Evolutionary conservation across 202 grass and related monocot genomes (phyloP), one percentile per base, ranked within the genome.

Genomic region (Zoysia matrella): DNA sequence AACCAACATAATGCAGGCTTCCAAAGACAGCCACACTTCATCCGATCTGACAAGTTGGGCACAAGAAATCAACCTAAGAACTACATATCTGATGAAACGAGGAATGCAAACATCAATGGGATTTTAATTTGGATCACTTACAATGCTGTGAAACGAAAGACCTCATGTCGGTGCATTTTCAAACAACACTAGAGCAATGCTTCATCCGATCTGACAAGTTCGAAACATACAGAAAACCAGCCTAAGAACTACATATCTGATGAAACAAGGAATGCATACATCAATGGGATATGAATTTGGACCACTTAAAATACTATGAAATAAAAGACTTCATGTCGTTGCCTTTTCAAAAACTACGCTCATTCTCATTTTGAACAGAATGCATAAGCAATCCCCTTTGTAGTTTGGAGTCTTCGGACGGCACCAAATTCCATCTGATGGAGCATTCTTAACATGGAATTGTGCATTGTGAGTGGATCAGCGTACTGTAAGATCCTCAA

Each of bases 121-220:
- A 72, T 22, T 55, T 6, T 13, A 47, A 45, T 30, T 52, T n/a
- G n/a, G 6, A 82, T 36, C 78, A 67, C 71, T 81, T 76, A 85
- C 57, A 71, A 36, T n/a, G 11, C 5, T 45, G 40, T 7, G 61
- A 76, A 71, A 30, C 22, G 22, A 30, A 30, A 30, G 22, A 30
- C 22, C 22, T 30, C 22, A 30, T 30, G 22, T 30, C 22, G 22
- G 22, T 30, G 22, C 22, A 30, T n/a, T n/a, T n/a, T n/a, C n/a
- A n/a, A n/a, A 30, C 0, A 30, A 30, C 22, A 30, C 22, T 30
- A 30, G 22, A 30, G 22, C 22, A 30, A 30, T 30, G 22, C 0
- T 30, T 30, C 22, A 30, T 30, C 22, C 22, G 22, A 30, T 30
- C 22, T 30, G 22, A 30, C 22, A 30, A 30, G 22, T 30, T 30